A percentile compares a stretch with the other conserved stretches of the same genome.
Evolutionary conservation across 2,329 filamentous ascomycete species (phyloP).

Genomic region (Colletotrichum karsti): DNA sequence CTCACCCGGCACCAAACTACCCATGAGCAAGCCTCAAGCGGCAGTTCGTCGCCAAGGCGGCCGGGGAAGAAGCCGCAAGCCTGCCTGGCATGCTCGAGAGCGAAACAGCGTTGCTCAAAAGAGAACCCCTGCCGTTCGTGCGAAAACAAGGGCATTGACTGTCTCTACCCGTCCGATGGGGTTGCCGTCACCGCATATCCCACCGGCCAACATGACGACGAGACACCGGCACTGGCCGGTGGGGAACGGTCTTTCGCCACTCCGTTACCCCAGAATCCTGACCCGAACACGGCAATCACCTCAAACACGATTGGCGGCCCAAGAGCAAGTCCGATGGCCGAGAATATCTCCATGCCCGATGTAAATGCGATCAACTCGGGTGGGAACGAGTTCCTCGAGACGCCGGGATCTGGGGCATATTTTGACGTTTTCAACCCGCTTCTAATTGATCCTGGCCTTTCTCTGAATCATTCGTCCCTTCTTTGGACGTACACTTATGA

Average conservation of each 20-base stretch:
- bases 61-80: neutral
- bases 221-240: neutral
- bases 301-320: neutral
- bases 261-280: neutral
- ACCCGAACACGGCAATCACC: neutral
- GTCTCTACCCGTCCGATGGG: neutral
- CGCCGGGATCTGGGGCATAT: neutral
- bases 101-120: neutral
- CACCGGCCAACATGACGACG: neutral
- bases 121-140: neutral
- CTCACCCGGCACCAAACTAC: neutral
- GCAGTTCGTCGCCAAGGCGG: neutral
- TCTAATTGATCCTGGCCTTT: fast-evolving
- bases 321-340: neutral
- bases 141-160: neutral
- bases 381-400: fast-evolving
- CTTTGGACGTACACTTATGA: neutral
- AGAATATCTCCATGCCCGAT: neutral
- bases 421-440: neutral
- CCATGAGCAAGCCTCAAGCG: neutral
- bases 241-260: neutral
- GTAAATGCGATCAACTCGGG: neutral
- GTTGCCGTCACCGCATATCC: neutral
- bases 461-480: neutral
- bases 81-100: neutral